Evolutionary conservation across 306 rosid species (phyloP), one percentile per base, ranked within the genome.

Genomic region (Psophocarpus tetragonolobus): DNA sequence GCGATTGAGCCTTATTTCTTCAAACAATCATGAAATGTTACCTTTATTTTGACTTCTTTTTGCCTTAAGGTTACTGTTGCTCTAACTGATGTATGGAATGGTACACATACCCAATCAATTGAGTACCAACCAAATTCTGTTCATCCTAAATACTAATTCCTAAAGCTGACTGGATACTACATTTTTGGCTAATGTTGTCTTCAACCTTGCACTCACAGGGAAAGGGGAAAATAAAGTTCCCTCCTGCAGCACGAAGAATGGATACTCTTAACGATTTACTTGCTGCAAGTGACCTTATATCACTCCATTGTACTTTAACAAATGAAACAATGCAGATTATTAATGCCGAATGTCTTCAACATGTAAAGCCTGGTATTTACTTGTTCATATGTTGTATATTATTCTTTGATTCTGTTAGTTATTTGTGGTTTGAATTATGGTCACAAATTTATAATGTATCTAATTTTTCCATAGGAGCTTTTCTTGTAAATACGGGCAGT

Each of bases 261-360:
- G 99, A 96, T 70, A 96, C 99, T 64, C 97, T 96, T 45, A 92
- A 96, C 47, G 99, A 96, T 87, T 87, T 96, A 76, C 94, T 96
- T 73, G 99, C 99, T 4, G 96, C 99, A 13, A 96, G 99, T 66
- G 99, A 96, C 82, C 97, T 96, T 61, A 78, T 96, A 48, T 96
- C 98, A 5, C 97, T 96, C 69, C 99, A 96, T 63, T 96, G 99
- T 84, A 87, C 96, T 74, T 84, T 96, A 81, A 92, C 94, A 36
- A 90, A 92, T 41, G 99, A 96, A 75, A 96, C 99, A 36, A 75
- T 92, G 82, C 99, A 96, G 83, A 91, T 96, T 75, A 62, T 96
- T 26, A 96, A 83, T 85, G 93, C 98, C 0, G 99, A 96, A 76
- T 86, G 94, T 77, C 90, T 96, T 84, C 99, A 96, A 84, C 96